Percentiles rank a stretch among this genome's conserved stretches.
phyloP scores from a whole-genome alignment of 345 rosid genomes.

The Bruguiera parviflora region DNA sequence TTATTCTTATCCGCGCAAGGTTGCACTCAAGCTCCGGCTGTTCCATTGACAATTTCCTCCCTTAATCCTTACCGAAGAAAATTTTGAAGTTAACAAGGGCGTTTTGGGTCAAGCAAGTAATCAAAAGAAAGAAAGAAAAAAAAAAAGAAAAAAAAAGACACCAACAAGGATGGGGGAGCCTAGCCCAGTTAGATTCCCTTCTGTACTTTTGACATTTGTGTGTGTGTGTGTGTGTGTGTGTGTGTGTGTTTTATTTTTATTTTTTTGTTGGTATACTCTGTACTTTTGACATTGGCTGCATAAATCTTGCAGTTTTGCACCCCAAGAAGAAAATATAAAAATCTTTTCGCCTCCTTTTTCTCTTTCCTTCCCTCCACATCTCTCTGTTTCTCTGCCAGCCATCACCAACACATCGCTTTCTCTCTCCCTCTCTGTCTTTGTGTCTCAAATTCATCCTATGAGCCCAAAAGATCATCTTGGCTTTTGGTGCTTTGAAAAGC shows the following conservation, averaged over 20 bases:
- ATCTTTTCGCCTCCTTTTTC: conserved; percentile 21
- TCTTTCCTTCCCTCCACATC: conserved; percentile 5
- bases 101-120: not conserved
- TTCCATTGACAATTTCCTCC: too few relatives aligned
- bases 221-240: too few relatives aligned
- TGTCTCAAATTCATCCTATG: not conserved
- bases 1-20: too few relatives aligned
- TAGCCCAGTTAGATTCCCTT: conserved; percentile 5
- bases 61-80: too few relatives aligned
- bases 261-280: not conserved
- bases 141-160: not conserved
- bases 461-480: conserved; percentile 35
- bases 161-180: not conserved
- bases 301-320: not conserved
- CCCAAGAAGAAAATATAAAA: conserved; percentile 20
- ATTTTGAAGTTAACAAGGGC: not conserved
- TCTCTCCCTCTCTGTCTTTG: not conserved
- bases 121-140: too few relatives aligned
- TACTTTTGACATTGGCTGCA: conserved; percentile 17
- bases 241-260: too few relatives aligned
- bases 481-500: conserved; percentile 34
- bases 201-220: conserved; percentile 18
- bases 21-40: too few relatives aligned
- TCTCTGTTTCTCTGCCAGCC: not conserved
- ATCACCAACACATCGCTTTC: not conserved